Base-by-base conservation (phyloP, 1,139 yeast species). In the Tardiomyces digboiensis region DNA sequence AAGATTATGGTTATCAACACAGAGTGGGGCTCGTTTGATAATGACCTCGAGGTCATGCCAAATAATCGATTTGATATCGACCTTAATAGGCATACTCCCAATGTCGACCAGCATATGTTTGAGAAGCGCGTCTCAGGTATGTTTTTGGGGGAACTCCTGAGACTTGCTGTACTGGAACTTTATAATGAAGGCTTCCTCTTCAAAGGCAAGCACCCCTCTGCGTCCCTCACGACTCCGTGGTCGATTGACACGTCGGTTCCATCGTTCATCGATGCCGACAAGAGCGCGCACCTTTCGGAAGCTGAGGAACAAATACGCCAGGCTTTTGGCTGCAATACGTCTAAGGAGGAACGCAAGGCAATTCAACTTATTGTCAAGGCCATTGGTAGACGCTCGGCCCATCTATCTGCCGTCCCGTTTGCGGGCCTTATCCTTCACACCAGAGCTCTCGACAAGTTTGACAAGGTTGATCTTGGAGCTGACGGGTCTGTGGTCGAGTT, bases 11-110 rank as follows among this genome's bases (percentile, higher is more conserved):
- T 87, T 47, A 74, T 89, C 58, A 89, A 89, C 68, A 88, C 96
- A 38, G 97, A 89, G 67, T 89, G 97, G 96, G 97, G 97, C 49
- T 85, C 95, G 39, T 89, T 88, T 59, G 97, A 89, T 64, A 88
- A 88, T 58, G 78, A 76, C 21, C 70, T 87, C 46, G 68, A 76
- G 52, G 69, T 78, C 39, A 70, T 88, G 53, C 97, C 96, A 47
- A 72, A 68, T 42, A 85, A 94, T 4, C 75, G 76, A 50, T 88
- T 79, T 61, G 97, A 89, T 65, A 62, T 66, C 40, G 70, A 67
- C 29, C 76, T 89, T 49, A 95, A 89, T 62, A 71, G 72, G 53
- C 60, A 63, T 40, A 84, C 96, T n/a, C 75, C 91, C 13, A 89
- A 89, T 63, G 79, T 77, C 26, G 93, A 91, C 7, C 85, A 71